phyloP scores from a whole-genome alignment of 2,329 filamentous ascomycete species.

The Dothideomycetes sp. region DNA sequence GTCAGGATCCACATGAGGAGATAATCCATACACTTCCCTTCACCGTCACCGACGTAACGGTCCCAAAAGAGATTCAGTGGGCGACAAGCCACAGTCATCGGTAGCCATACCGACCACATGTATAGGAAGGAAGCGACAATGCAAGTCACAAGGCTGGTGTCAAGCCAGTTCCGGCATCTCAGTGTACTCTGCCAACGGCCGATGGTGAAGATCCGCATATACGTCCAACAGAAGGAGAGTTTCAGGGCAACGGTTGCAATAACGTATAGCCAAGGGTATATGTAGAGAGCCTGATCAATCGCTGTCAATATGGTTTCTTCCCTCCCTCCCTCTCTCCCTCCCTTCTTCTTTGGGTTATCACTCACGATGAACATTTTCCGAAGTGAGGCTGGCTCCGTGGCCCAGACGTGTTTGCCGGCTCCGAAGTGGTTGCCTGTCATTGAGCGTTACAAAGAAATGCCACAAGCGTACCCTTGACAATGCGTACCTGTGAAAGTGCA shows the following conservation, averaged over 20 bases:
- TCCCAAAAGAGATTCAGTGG: neutral
- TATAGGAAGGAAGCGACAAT: neutral
- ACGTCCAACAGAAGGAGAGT: neutral
- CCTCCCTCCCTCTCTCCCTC: neutral
- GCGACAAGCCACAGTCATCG: slow-evolving; percentile 2
- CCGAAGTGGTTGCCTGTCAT: slow-evolving; percentile 2
- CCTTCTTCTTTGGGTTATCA: neutral
- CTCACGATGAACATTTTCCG: slow-evolving; percentile 3
- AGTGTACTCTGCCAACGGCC: neutral
- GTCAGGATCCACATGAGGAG: slow-evolving; percentile 1
- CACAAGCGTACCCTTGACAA: no score
- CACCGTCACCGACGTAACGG: neutral
- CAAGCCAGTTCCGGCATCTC: neutral
- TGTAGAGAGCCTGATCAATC: neutral
- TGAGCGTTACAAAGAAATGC: no score
- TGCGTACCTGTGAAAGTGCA: slow-evolving; percentile 1
- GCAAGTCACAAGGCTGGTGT: neutral
- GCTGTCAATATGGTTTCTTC: no score
- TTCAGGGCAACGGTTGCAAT: slow-evolving; percentile 1
- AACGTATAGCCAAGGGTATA: slow-evolving; percentile 3
- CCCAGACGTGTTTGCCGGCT: neutral
- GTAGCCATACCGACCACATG: neutral
- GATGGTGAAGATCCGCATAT: neutral
- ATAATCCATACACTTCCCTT: neutral
- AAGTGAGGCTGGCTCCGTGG: neutral